These are phyloP conservation scores for Leersia perrieri DNA, from an alignment of 176 grass and related monocot genomes.

Conservation along the genomic window DNA sequence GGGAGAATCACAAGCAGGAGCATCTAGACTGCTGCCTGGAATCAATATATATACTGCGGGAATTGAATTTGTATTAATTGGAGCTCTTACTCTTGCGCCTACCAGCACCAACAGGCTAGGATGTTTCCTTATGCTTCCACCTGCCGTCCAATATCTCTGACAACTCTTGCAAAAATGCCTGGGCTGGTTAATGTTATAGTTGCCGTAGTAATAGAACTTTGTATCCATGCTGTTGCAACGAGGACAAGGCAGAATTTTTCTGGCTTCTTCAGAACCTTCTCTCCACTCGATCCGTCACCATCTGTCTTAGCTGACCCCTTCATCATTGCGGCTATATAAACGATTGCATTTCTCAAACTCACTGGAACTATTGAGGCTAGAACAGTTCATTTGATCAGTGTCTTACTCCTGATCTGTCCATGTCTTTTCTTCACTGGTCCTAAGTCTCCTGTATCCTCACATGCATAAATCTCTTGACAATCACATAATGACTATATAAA, in stretches of 20 bases:
- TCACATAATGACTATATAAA: slow-evolving; percentile 28
- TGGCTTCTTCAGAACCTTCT: slow-evolving; percentile 68
- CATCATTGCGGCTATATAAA: slow-evolving; percentile 21
- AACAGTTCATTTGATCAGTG: slow-evolving; percentile 27
- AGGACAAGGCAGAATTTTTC: slow-evolving; percentile 82
- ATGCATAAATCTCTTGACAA: slow-evolving; percentile 42
- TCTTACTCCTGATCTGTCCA: slow-evolving; percentile 26
- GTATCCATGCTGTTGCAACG: slow-evolving; percentile 77
- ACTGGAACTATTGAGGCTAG: slow-evolving; percentile 41
- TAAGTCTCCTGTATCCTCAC: slow-evolving; percentile 23
- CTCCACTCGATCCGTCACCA: slow-evolving; percentile 6
- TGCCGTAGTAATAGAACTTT: slow-evolving; percentile 79
- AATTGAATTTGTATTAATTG: slow-evolving; percentile 24
- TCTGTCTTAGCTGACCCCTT: slow-evolving; percentile 9
- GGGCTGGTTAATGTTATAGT: slow-evolving; percentile 83
- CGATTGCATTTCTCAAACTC: slow-evolving; percentile 30
- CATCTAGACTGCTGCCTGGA: slow-evolving; percentile 30
- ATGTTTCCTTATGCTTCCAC: slow-evolving; percentile 92
- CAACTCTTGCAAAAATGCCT: slow-evolving; percentile 94
- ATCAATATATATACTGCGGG: slow-evolving; percentile 46
- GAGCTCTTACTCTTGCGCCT: slow-evolving; percentile 88
- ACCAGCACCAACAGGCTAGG: slow-evolving; percentile 87
- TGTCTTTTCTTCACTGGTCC: slow-evolving; percentile 12
- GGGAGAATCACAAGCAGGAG: slow-evolving; percentile 17
- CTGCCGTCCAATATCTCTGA: slow-evolving; percentile 97